phyloP scores from a whole-genome alignment of 352 stramenopile genomes.

The Pseudoperonospora humuli region DNA sequence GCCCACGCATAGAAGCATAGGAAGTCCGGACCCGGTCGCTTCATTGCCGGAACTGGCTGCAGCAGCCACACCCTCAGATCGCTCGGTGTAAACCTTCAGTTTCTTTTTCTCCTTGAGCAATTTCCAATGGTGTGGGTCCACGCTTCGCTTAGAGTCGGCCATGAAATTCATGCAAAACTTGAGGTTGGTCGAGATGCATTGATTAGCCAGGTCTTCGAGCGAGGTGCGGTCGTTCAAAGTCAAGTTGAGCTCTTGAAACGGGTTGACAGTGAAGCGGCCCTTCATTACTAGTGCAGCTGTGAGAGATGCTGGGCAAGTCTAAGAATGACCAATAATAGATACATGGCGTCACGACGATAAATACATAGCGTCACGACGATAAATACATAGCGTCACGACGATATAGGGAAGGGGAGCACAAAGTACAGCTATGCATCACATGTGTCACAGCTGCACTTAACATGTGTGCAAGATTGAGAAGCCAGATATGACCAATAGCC shows the following conservation, averaged over 20 bases:
- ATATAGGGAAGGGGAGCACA: background rate
- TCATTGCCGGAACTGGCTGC: slow-evolving; percentile 2
- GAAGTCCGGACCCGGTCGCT: slow-evolving; percentile 11
- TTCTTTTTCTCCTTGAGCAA: slow-evolving; percentile 20
- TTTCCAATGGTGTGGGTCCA: slow-evolving; percentile 23
- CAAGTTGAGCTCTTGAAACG: slow-evolving; percentile 21
- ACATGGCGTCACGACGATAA: background rate
- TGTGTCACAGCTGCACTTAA: background rate
- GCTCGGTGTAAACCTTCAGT: slow-evolving; percentile 19
- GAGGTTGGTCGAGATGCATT: slow-evolving; percentile 15
- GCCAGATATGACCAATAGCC: background rate
- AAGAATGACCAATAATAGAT: slow-evolving; percentile 1
- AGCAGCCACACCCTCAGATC: slow-evolving; percentile 1
- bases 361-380: too few relatives aligned
- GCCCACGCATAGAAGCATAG: slow-evolving; percentile 23
- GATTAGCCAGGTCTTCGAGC: slow-evolving; percentile 21
- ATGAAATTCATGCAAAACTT: slow-evolving; percentile 19
- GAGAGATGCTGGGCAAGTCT: slow-evolving; percentile 1
- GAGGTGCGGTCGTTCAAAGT: slow-evolving; percentile 6
- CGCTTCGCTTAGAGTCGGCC: slow-evolving; percentile 10
- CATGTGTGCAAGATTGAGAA: background rate
- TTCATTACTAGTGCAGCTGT: slow-evolving; percentile 17
- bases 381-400: background rate
- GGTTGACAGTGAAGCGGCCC: slow-evolving; percentile 26
- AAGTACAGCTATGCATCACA: background rate